These are phyloP conservation scores for Raffaelea ambrosiae DNA, from an alignment of 2,329 filamentous ascomycete genomes.

Conservation along the genomic window DNA sequence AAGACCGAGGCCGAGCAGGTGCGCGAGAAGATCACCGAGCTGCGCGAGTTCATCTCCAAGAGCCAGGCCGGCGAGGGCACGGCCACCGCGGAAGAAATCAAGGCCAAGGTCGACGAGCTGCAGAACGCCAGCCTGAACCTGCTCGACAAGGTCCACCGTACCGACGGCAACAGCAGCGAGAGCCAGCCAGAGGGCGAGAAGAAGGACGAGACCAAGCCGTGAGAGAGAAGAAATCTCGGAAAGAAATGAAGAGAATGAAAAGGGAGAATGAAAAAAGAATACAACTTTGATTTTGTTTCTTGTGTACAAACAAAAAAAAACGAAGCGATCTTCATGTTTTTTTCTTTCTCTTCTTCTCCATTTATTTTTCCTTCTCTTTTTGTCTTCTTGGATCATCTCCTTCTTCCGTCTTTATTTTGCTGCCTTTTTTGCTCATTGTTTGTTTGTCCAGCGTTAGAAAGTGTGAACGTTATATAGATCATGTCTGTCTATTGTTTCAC, in stretches of 20 bases:
- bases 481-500: no score
- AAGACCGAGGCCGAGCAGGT: conserved; percentile 91
- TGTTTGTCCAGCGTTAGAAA: no score
- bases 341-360: no score
- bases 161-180: conserved; percentile 45
- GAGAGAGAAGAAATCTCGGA: conserved; percentile 13
- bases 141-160: conserved; percentile 99
- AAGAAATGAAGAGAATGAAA: no score
- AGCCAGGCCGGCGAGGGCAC: conserved; percentile 86
- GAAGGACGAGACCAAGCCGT: conserved; percentile 66
- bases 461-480: no score
- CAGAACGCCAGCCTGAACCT: conserved; percentile 92
- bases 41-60: conserved; percentile 88
- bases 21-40: conserved; percentile 80
- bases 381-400: conserved; percentile 16
- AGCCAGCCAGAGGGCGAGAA: conserved; percentile 58
- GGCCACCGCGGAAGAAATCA: conserved; percentile 84
- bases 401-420: no score
- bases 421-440: conserved; percentile 17
- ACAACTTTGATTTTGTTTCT: no score
- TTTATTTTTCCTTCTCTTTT: no score
- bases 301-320: no score
- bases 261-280: no score
- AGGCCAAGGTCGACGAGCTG: conserved; percentile 97
- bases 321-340: no score